phyloP scores from a whole-genome alignment of 1,139 yeast genomes.

The Keqinozyma sinolaborantium region DNA sequence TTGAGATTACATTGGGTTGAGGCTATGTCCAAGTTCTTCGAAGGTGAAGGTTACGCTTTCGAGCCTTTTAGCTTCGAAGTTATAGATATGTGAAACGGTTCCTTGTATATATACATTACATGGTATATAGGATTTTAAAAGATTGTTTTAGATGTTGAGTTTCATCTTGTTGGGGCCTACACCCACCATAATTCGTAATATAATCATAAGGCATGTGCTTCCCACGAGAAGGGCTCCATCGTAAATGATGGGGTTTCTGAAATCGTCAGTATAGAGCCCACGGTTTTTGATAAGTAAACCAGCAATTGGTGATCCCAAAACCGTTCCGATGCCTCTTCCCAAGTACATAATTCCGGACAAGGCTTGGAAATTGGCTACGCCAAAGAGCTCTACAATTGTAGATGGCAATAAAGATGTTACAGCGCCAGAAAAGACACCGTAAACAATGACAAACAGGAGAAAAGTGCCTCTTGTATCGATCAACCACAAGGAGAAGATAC shows the following conservation, averaged over 20 bases:
- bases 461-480: constrained; percentile 21
- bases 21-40: constrained; percentile 96
- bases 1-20: constrained; percentile 98
- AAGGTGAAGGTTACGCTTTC: constrained; percentile 90
- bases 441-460: constrained; percentile 34
- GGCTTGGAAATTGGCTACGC: constrained; percentile 25
- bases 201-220: constrained; percentile 7
- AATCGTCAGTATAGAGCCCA: constrained; percentile 15
- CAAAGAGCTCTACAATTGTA: constrained; percentile 36
- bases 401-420: constrained; percentile 38
- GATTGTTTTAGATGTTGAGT: too few species aligned
- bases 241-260: constrained; percentile 20
- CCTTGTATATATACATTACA: not conserved
- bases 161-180: not conserved
- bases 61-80: constrained; percentile 68
- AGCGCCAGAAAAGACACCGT: constrained; percentile 35
- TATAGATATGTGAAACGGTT: constrained; percentile 7
- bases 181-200: not conserved
- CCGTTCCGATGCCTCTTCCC: constrained; percentile 26
- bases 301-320: constrained; percentile 32
- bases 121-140: not conserved
- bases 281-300: constrained; percentile 19
- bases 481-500: constrained; percentile 31
- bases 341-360: constrained; percentile 25
- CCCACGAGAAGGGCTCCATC: constrained; percentile 20